phyloP scores from a whole-genome alignment of 805 yeast species.

The Ogataea saltuana region DNA sequence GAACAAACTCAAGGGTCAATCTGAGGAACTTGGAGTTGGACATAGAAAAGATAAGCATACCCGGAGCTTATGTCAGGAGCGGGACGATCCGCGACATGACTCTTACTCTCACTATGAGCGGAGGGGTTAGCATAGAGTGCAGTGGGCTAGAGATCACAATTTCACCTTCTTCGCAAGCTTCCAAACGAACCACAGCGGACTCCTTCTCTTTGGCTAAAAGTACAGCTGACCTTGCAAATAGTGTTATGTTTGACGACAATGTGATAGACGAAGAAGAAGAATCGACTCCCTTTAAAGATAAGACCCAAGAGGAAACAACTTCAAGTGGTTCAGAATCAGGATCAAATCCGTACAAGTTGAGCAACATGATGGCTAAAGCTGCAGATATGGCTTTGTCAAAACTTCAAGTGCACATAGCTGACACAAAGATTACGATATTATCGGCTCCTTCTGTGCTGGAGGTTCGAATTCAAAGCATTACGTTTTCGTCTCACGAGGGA shows the following conservation, averaged over 20 bases:
- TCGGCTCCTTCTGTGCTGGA: conserved; percentile 45
- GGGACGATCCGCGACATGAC: conserved; percentile 60
- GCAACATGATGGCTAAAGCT: conserved; percentile 61
- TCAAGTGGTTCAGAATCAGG: conserved; percentile 9
- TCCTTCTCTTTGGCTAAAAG: conserved; percentile 65
- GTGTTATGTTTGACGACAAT: conserved; percentile 48
- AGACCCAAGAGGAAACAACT: conserved; percentile 12
- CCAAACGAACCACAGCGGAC: conserved; percentile 30
- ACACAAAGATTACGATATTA: conserved; percentile 49
- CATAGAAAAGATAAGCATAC: conserved; percentile 66
- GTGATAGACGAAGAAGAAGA: conserved; percentile 37
- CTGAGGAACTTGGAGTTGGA: conserved; percentile 68
- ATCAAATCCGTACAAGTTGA: conserved; percentile 39
- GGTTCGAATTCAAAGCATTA: conserved; percentile 35
- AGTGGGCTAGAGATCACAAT: conserved; percentile 53
- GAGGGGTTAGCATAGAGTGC: conserved; percentile 67
- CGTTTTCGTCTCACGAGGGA: conserved; percentile 46
- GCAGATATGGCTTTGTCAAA: conserved; percentile 68
- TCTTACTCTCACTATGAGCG: conserved; percentile 62
- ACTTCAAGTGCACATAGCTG: conserved; percentile 49
- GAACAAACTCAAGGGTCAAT: conserved; percentile 49
- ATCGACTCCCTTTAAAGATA: not conserved
- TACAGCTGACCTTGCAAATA: conserved; percentile 70
- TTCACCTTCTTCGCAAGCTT: conserved; percentile 34
- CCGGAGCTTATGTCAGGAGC: conserved; percentile 60